Conservation (phyloP, 1,284 basidiomycete species). For the Thecaphora thlaspeos region DNA sequence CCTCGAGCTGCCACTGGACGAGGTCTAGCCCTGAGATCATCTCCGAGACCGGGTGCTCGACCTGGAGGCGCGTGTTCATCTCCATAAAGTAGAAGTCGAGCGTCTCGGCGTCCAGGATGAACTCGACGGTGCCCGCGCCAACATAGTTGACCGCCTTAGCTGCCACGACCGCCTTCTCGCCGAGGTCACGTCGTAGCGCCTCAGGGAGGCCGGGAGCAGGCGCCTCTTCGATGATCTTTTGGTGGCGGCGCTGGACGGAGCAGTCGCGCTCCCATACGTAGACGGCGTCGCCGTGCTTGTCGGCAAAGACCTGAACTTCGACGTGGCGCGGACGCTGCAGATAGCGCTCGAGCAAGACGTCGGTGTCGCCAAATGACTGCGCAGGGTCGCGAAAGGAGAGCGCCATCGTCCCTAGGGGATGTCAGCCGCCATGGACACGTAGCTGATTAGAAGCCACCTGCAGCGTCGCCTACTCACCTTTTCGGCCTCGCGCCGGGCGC, state of each 20-base stretch:
- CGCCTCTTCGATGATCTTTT: slow-evolving; percentile 94
- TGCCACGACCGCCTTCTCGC: slow-evolving; percentile 83
- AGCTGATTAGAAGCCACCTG: no score
- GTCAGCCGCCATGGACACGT: no score
- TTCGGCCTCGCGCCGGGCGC: slow-evolving; percentile 75
- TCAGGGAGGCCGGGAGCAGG: slow-evolving; percentile 82
- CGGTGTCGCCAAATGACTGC: slow-evolving; percentile 62
- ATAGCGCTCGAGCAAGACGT: slow-evolving; percentile 54
- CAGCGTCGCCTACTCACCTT: no score
- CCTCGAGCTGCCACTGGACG: slow-evolving; percentile 84
- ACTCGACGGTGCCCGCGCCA: slow-evolving; percentile 87
- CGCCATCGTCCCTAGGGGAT: no score
- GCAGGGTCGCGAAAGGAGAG: neutral
- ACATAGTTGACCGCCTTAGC: slow-evolving; percentile 85
- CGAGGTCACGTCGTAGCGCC: slow-evolving; percentile 74
- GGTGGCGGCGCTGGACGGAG: slow-evolving; percentile 87
- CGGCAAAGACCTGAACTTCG: slow-evolving; percentile 69
- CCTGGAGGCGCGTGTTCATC: slow-evolving; percentile 81
- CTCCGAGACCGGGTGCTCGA: slow-evolving; percentile 82
- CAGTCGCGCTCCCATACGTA: slow-evolving; percentile 92
- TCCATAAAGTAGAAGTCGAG: slow-evolving; percentile 50
- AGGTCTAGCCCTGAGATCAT: slow-evolving; percentile 90
- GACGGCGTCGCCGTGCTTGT: slow-evolving; percentile 68
- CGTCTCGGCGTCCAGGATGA: slow-evolving; percentile 17
- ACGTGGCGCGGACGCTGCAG: slow-evolving; percentile 59